Conservation (phyloP, 1,284 basidiomycete genomes). For the Cutaneotrichosporon sp. region DNA sequence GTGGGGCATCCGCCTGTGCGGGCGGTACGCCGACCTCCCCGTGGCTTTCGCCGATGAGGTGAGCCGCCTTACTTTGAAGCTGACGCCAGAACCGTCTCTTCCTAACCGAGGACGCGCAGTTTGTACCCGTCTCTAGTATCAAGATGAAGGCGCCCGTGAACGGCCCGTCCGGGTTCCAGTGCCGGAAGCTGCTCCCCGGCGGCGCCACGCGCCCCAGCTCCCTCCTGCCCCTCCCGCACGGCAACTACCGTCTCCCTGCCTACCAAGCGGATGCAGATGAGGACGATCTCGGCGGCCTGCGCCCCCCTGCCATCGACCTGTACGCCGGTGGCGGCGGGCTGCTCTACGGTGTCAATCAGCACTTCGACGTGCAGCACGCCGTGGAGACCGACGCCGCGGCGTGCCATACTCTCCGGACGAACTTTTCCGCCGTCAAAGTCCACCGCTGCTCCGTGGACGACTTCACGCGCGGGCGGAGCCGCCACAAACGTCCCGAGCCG, state of each 20-base stretch:
- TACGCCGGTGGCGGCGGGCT: conserved; percentile 43
- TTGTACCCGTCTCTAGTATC: not conserved
- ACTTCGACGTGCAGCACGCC: conserved; percentile 29
- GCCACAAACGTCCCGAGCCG: not conserved
- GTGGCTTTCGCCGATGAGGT: not conserved
- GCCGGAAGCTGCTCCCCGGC: not conserved
- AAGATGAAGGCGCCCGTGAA: too few species aligned
- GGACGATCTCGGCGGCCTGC: not conserved
- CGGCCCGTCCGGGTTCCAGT: too few species aligned
- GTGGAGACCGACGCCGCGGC: conserved; percentile 28
- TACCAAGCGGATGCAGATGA: too few species aligned
- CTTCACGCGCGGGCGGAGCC: not conserved
- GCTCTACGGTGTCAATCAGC: conserved; percentile 22
- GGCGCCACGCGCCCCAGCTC: not conserved
- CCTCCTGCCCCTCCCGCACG: not conserved
- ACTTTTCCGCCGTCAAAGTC: conserved; percentile 4
- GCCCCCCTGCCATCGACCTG: conserved; percentile 29
- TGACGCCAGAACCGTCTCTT: conserved; percentile 11
- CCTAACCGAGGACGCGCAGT: not conserved
- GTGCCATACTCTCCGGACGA: conserved; percentile 22
- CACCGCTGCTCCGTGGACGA: conserved; percentile 2
- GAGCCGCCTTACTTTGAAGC: too few species aligned
- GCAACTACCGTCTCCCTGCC: not conserved
- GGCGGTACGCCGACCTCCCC: not conserved
- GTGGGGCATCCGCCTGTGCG: conserved; percentile 6